phyloP scores from a whole-genome alignment of 2,329 filamentous ascomycete genomes.

The Stagonosporopsis vannaccii region DNA sequence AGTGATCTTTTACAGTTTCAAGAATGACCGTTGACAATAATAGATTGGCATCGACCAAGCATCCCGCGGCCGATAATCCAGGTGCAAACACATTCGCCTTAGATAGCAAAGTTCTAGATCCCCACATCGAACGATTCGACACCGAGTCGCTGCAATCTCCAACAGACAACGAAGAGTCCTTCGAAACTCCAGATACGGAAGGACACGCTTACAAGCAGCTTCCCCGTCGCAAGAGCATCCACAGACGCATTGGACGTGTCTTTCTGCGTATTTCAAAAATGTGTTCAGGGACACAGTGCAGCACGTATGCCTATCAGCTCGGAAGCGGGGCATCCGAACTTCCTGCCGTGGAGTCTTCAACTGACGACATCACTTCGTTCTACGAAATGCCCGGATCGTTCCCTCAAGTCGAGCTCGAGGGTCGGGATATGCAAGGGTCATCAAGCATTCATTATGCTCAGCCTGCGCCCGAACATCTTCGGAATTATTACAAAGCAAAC shows the following conservation, averaged over 20 bases:
- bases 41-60: conserved; percentile 14
- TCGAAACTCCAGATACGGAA: background rate
- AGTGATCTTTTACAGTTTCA: background rate
- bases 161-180: background rate
- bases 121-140: background rate
- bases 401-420: conserved; percentile 6
- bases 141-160: background rate
- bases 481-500: background rate
- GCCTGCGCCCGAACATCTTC: background rate
- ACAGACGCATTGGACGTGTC: background rate
- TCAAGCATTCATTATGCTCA: background rate
- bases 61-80: background rate
- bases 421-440: background rate
- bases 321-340: background rate
- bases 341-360: background rate
- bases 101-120: background rate
- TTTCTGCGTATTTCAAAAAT: conserved; percentile 1
- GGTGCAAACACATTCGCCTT: background rate
- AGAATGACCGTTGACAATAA: background rate
- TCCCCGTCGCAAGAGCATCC: conserved; percentile 9
- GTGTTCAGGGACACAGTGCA: background rate
- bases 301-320: conserved; percentile 1
- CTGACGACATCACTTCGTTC: background rate
- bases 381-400: conserved; percentile 13
- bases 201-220: background rate